These are phyloP conservation scores for Fusarium newnesense DNA, from an alignment of 2,329 filamentous ascomycete species.

Conservation along the genomic window DNA sequence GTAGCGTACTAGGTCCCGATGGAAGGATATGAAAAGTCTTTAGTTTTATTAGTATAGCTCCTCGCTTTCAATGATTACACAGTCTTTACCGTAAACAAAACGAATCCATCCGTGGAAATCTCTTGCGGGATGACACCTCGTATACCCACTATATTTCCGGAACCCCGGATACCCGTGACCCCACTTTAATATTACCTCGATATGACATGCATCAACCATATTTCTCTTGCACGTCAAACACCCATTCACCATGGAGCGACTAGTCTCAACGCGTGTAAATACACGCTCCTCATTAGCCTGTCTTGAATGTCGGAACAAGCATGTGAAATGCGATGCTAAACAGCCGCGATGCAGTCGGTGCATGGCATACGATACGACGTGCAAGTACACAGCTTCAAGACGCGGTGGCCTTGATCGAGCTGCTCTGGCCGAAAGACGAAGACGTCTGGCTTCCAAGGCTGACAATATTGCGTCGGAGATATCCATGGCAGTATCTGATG, in stretches of 20 bases:
- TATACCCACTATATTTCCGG: neutral
- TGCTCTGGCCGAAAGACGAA: conserved; percentile 44
- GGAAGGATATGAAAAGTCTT: rapidly evolving
- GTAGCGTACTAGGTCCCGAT: rapidly evolving
- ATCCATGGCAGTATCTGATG: rapidly evolving
- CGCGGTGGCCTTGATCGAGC: conserved; percentile 54
- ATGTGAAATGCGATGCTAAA: conserved; percentile 64
- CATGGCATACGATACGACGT: conserved; percentile 54
- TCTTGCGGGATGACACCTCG: rapidly evolving
- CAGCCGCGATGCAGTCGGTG: conserved; percentile 60
- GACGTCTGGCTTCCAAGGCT: conserved; percentile 26
- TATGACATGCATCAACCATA: neutral
- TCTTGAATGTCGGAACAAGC: conserved; percentile 60
- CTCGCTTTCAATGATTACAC: rapidly evolving
- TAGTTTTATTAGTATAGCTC: rapidly evolving
- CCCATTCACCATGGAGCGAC: neutral
- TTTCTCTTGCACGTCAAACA: neutral
- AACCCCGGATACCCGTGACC: neutral
- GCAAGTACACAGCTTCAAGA: conserved; percentile 62
- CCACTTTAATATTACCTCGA: neutral
- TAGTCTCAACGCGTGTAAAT: neutral
- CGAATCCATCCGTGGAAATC: too few species aligned
- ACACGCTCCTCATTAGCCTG: conserved; percentile 55
- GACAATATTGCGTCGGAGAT: rapidly evolving
- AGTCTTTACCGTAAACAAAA: neutral